Conservation (phyloP, 2,329 filamentous ascomycete species). For the Alternaria ethzedia region DNA sequence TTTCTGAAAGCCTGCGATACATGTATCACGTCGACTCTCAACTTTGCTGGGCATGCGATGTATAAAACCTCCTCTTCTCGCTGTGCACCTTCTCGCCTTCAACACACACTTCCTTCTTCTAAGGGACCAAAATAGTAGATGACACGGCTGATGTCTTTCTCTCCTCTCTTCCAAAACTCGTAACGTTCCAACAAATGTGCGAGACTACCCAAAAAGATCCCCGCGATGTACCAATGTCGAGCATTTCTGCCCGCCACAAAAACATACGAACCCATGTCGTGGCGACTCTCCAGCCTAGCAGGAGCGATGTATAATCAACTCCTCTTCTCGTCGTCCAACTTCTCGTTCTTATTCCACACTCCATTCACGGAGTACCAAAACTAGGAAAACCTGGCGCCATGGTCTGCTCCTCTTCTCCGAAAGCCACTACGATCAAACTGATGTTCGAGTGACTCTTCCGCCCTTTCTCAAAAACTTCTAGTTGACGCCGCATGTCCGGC, state of each 20-base stretch:
- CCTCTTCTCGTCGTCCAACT: not conserved
- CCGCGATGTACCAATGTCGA: no score
- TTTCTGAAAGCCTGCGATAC: not conserved
- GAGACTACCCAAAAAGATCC: not conserved
- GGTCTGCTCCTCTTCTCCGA: not conserved
- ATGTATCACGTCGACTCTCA: not conserved
- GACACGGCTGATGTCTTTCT: no score
- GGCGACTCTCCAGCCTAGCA: no score
- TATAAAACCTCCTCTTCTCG: no score
- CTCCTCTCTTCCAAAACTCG: no score
- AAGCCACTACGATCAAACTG: fast-evolving
- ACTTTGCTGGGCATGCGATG: not conserved
- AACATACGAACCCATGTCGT: no score
- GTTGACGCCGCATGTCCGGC: fast-evolving
- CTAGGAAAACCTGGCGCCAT: no score
- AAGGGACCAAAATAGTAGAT: no score
- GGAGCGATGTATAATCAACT: not conserved
- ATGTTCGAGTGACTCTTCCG: not conserved
- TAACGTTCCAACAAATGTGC: no score
- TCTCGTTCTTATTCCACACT: not conserved
- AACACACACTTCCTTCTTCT: no score
- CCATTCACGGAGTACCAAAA: not conserved
- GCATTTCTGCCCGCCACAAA: no score
- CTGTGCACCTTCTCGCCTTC: no score
- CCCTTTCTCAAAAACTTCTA: not conserved